Conservation (phyloP, 192 early-diverging fungal genomes). For the Coemansia guatemalensis region DNA sequence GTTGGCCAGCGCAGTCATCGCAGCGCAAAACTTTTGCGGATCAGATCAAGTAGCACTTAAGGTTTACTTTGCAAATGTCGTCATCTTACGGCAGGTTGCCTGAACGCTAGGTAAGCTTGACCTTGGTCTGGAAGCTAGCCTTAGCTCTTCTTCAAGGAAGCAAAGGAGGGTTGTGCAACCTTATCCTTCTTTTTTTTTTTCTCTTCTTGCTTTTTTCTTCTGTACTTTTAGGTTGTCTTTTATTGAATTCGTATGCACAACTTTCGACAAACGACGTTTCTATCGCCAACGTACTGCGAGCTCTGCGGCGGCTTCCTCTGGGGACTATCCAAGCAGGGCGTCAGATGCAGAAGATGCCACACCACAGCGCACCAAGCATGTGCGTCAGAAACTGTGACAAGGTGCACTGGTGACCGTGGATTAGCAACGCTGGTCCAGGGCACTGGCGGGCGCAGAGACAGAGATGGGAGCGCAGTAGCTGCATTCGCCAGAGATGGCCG, state of each 20-base stretch:
- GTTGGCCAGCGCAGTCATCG: background rate
- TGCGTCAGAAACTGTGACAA: slow-evolving; percentile 31
- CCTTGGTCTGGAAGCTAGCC: background rate
- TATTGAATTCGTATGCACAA: slow-evolving; percentile 49
- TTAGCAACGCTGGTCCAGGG: slow-evolving; percentile 26
- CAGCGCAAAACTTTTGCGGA: slow-evolving; percentile 6
- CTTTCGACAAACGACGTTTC: slow-evolving; percentile 54
- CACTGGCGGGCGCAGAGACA: background rate
- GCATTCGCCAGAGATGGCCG: too few relatives aligned
- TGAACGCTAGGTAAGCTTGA: background rate
- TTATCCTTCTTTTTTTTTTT: slow-evolving; percentile 3
- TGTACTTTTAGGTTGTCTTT: background rate
- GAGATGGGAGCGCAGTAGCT: too few relatives aligned
- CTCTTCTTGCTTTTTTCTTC: slow-evolving; percentile 4
- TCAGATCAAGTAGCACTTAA: background rate
- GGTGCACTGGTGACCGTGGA: slow-evolving; percentile 35
- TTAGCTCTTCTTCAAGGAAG: background rate
- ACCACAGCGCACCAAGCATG: slow-evolving; percentile 58
- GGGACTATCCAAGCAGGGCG: slow-evolving; percentile 66
- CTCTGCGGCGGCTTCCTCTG: slow-evolving; percentile 65
- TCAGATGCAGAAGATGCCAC: slow-evolving; percentile 57
- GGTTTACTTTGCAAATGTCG: background rate
- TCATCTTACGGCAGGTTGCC: background rate
- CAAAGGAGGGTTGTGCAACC: background rate
- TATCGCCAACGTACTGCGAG: slow-evolving; percentile 65